phyloP scores from a whole-genome alignment of 768 basidiomycete genomes.

The Xerocomus potaroensis region DNA sequence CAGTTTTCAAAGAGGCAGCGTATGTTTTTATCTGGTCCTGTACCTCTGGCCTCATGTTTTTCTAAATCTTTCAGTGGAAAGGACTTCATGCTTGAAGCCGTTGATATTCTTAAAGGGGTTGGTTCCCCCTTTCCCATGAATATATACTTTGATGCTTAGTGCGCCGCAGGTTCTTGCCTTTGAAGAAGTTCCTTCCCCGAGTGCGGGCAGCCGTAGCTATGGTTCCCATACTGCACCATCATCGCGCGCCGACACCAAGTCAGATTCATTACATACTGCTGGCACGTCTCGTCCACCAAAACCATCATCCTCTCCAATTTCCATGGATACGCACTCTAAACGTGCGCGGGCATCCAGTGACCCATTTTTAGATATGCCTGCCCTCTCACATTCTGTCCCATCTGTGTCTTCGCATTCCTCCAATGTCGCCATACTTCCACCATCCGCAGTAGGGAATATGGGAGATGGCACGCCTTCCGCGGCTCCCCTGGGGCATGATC shows the following conservation, averaged over 20 bases:
- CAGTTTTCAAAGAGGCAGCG: slow-evolving; percentile 92
- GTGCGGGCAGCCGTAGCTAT: slow-evolving; percentile 25
- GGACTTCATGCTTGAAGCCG: slow-evolving; percentile 91
- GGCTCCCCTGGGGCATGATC: slow-evolving; percentile 27
- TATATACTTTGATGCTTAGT: slow-evolving; percentile 5
- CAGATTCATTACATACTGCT: slow-evolving; percentile 45
- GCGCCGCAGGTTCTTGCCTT: slow-evolving; percentile 58
- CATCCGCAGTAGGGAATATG: slow-evolving; percentile 31
- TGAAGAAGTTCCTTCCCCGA: slow-evolving; percentile 53
- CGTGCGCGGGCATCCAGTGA: slow-evolving; percentile 74
- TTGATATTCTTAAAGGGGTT: slow-evolving; percentile 87
- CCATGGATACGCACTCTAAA: slow-evolving; percentile 48
- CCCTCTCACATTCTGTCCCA: slow-evolving; percentile 50
- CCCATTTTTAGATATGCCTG: slow-evolving; percentile 73
- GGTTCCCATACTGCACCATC: slow-evolving; percentile 37
- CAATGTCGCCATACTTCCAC: slow-evolving; percentile 25
- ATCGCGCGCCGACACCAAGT: slow-evolving; percentile 52
- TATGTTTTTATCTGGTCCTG: slow-evolving; percentile 41
- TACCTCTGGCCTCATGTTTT: slow-evolving; percentile 12
- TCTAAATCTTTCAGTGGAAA: slow-evolving; percentile 60
- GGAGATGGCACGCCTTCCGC: slow-evolving; percentile 42
- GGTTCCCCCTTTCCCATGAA: slow-evolving; percentile 27
- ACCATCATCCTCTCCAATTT: slow-evolving; percentile 34
- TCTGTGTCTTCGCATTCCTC: slow-evolving; percentile 51
- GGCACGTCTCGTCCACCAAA: slow-evolving; percentile 29